Conservation (phyloP, 139 green algal genomes). For the Coccomyxa sp. region DNA sequence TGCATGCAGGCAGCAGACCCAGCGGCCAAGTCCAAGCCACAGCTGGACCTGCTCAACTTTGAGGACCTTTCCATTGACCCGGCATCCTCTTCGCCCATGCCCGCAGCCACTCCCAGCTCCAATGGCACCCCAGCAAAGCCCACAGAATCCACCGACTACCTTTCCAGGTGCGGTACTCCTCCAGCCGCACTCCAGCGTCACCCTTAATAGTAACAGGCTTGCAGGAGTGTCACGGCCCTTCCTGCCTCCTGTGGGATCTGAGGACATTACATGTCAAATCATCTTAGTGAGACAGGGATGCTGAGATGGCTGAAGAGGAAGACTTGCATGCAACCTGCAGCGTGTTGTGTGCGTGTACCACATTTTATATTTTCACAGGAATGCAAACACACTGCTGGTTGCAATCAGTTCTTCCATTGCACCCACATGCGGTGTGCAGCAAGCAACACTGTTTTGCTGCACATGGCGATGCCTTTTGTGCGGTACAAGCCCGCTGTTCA, state of each 20-base stretch:
- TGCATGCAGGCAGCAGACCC: not conserved
- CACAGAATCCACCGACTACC: not conserved
- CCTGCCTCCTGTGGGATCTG: no score
- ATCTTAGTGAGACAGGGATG: no score
- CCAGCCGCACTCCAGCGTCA: not conserved
- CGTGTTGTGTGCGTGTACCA: no score
- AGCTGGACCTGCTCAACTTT: constrained; percentile 35
- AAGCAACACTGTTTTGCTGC: no score
- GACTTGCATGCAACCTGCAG: not conserved
- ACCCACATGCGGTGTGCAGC: no score
- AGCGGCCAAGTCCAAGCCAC: not conserved
- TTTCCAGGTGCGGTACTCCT: not conserved
- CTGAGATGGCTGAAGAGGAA: not conserved
- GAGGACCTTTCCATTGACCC: constrained; percentile 11
- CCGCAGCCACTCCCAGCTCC: not conserved
- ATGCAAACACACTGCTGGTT: no score
- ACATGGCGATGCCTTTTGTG: no score
- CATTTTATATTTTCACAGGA: no score
- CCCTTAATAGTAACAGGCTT: not conserved
- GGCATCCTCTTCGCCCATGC: not conserved
- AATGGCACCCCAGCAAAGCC: not conserved
- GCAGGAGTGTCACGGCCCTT: not conserved
- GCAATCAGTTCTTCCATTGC: no score
- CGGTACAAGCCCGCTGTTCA: no score
- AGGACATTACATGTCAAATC: no score